phyloP scores from a whole-genome alignment of 2,329 filamentous ascomycete species.

The Neocatenulostroma microsporum region DNA sequence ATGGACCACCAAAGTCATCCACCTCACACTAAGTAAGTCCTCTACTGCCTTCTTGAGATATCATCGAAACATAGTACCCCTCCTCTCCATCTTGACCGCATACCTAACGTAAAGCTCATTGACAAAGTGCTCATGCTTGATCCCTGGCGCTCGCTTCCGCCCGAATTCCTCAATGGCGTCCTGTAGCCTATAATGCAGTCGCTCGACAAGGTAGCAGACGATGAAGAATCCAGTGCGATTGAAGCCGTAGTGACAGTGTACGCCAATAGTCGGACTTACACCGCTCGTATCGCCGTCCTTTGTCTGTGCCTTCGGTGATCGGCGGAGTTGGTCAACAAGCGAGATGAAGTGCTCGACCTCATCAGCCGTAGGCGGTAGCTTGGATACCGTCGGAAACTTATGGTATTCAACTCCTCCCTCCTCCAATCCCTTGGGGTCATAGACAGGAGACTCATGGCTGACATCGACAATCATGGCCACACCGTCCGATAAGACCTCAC shows the following conservation, averaged over 20 bases:
- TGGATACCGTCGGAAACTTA: conserved; percentile 88
- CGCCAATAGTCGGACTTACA: conserved; percentile 51
- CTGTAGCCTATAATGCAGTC: conserved; percentile 61
- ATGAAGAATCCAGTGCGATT: conserved; percentile 85
- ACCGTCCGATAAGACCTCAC: conserved; percentile 53
- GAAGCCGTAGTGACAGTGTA: conserved; percentile 95
- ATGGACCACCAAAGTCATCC: too few relatives aligned
- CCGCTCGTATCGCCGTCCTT: not conserved
- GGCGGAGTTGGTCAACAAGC: conserved; percentile 45
- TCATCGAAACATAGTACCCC: conserved; percentile 13
- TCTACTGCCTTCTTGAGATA: too few relatives aligned
- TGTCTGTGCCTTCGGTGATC: conserved; percentile 30
- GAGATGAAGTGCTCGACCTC: conserved; percentile 54
- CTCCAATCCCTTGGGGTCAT: conserved; percentile 57
- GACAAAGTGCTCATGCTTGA: conserved; percentile 81
- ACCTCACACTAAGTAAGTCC: too few relatives aligned
- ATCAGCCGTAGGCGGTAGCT: conserved; percentile 65
- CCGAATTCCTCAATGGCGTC: conserved; percentile 75
- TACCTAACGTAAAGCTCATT: conserved; percentile 78
- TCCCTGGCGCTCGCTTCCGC: conserved; percentile 65
- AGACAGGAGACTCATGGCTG: conserved; percentile 81
- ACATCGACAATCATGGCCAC: conserved; percentile 65
- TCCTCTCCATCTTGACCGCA: conserved; percentile 28
- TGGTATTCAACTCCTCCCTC: conserved; percentile 46
- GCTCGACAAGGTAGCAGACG: conserved; percentile 82